Evolutionary conservation across 2,329 filamentous ascomycete genomes (phyloP), one percentile per base, ranked within the genome.

Genomic region (Fusarium sp.): DNA sequence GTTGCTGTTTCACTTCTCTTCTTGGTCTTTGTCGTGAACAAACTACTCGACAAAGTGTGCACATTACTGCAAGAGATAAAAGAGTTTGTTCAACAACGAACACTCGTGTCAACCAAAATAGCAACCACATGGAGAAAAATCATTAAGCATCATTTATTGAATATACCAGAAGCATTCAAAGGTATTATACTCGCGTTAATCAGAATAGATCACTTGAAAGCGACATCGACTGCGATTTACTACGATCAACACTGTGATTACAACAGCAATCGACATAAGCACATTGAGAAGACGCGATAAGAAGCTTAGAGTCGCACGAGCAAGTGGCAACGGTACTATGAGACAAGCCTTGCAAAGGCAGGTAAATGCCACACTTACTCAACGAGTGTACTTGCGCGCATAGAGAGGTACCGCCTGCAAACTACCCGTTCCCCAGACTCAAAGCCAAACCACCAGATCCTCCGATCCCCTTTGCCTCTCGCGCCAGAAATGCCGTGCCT

Each of bases 401-500:
- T 18, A 20, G 6, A 18, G 11, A 34, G 23, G 32, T 30, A 62
- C 30, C 10, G 16, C 14, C 6, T 13, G 37, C 37, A 45, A 57
- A 18, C 35, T 34, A 62, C 50, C 69, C 18, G 37, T 67, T 70
- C 72, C 69, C 69, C 69, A 62, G 72, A 73, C 34, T 64, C 20
- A 57, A 45, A 20, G 16, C 18, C n/a, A 27, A 39, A n/a, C 35
- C 23, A 13, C 10, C 50, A 64, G 37, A 57, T 74, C 70, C 66
- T 66, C 72, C 48, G 37, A 56, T 39, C 14, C 27, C 32, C 18
- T 67, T 66, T 73, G 64, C 72, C 60, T 68, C 64, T 56, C 37
- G 20, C 52, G 39, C 59, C 48, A 48, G 59, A 65, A 58, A 45
- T 65, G 39, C 62, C 62, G 72, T 75, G 72, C 72, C 59, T 74